Evolutionary conservation across 164 flowering plant species (phyloP).

Genomic region (Liquidambar formosana): DNA sequence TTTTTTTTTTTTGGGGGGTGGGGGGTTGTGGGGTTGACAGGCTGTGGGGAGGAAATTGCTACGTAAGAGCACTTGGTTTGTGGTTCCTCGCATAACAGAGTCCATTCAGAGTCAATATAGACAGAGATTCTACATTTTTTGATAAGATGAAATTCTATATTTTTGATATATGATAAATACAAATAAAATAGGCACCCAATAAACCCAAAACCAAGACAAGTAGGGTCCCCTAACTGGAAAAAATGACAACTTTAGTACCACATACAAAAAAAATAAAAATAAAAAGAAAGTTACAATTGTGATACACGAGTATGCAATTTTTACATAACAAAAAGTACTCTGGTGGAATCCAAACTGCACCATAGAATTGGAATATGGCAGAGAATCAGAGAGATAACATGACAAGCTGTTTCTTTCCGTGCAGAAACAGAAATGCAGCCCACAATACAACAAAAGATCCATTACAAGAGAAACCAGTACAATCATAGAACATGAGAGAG

Average conservation of each 20-base stretch:
- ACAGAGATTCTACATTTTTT: background rate
- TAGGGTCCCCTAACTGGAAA: too few relatives aligned
- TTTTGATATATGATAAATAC: background rate
- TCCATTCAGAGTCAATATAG: too few relatives aligned
- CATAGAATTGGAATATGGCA: conserved; percentile 9
- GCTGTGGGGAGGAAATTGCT: too few relatives aligned
- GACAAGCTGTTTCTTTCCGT: conserved; percentile 12
- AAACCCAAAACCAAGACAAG: background rate
- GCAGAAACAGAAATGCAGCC: conserved; percentile 1
- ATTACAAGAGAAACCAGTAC: background rate
- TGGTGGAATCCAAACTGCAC: conserved; percentile 6
- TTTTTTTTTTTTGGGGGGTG: too few relatives aligned
- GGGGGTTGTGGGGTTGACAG: too few relatives aligned
- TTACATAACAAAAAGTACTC: background rate
- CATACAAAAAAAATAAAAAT: too few relatives aligned
- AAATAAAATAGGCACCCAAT: background rate
- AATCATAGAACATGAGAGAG: too few relatives aligned
- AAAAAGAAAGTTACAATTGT: too few relatives aligned
- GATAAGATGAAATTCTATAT: background rate
- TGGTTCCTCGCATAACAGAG: too few relatives aligned
- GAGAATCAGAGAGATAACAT: conserved; percentile 14
- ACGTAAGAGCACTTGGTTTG: too few relatives aligned
- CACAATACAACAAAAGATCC: conserved; percentile 9
- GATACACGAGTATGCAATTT: too few relatives aligned
- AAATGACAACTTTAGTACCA: too few relatives aligned